Percentiles rank a stretch among this genome's conserved stretches.
Conservation (phyloP, 2,329 filamentous ascomycete genomes). For the Fusarium veterinarium region DNA sequence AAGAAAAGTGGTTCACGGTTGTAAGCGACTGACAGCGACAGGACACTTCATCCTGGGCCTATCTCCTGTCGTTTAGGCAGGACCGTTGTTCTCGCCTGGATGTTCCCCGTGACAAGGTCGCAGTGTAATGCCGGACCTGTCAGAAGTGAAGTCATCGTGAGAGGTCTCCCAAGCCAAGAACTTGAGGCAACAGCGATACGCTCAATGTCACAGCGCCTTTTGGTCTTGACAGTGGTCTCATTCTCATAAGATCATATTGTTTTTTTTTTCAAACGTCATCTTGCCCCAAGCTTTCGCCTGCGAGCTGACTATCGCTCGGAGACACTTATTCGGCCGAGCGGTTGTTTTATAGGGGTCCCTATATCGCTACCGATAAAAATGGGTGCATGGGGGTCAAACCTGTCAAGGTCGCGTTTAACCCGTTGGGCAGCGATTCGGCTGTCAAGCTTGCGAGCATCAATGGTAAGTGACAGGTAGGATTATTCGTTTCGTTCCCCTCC, state of each 20-base stretch:
- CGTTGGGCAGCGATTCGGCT: slow-evolving; percentile 22
- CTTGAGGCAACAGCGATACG: slow-evolving; percentile 21
- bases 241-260: slow-evolving; percentile 12
- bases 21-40: slow-evolving; percentile 25
- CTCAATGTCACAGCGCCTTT: slow-evolving; percentile 17
- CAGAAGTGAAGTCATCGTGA: slow-evolving; percentile 44
- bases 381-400: slow-evolving; percentile 23
- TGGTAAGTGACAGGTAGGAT: slow-evolving; percentile 21
- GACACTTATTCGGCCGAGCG: slow-evolving; percentile 34
- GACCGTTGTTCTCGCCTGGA: slow-evolving; percentile 17
- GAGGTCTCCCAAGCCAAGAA: slow-evolving; percentile 13
- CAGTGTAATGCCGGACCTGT: slow-evolving; percentile 10
- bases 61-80: slow-evolving; percentile 10
- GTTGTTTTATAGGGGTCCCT: slow-evolving; percentile 31
- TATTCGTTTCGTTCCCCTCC: slow-evolving; percentile 14
- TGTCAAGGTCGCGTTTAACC: slow-evolving; percentile 26
- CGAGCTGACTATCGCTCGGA: slow-evolving; percentile 17
- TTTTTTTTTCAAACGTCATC: slow-evolving; percentile 33
- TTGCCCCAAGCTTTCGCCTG: slow-evolving; percentile 14
- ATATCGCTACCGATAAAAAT: slow-evolving; percentile 22
- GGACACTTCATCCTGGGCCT: slow-evolving; percentile 15
- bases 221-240: slow-evolving; percentile 15
- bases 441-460: slow-evolving; percentile 13
- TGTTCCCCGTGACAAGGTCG: slow-evolving; percentile 13
- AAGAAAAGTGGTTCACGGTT: slow-evolving; percentile 39